Conservation (phyloP, 2,329 filamentous ascomycete genomes). For the Leptographium lundbergii region DNA sequence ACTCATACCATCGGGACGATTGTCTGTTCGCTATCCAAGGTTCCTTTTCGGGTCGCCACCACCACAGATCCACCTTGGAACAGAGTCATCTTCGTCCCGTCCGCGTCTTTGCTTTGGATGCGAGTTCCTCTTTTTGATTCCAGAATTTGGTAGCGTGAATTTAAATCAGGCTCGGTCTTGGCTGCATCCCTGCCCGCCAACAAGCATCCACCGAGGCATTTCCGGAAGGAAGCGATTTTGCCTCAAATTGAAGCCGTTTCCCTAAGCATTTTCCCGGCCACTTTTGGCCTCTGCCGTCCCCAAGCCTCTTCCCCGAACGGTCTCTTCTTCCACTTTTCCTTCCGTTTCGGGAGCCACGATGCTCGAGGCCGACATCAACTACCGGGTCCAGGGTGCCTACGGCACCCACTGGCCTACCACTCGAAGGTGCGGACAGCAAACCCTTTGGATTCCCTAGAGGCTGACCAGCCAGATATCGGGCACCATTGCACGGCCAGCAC, state of each 20-base stretch:
- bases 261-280: neutral
- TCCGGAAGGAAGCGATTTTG: neutral
- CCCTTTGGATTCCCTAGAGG: neutral
- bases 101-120: neutral
- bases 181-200: neutral
- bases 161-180: neutral
- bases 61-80: neutral
- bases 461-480: neutral
- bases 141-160: neutral
- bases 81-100: neutral
- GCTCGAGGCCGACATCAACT: slow-evolving; percentile 2
- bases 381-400: slow-evolving; percentile 4
- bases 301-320: neutral
- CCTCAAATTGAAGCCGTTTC: neutral
- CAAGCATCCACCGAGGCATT: neutral
- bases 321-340: neutral
- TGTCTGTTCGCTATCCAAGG: neutral
- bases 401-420: slow-evolving; percentile 6
- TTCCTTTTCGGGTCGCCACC: neutral
- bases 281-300: neutral
- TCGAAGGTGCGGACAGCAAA: slow-evolving; percentile 10
- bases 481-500: neutral
- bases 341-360: neutral
- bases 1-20: neutral
- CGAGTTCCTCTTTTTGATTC: neutral